These are phyloP conservation scores for Annona squamosa DNA, from an alignment of 164 flowering plant species.

Conservation along the genomic window DNA sequence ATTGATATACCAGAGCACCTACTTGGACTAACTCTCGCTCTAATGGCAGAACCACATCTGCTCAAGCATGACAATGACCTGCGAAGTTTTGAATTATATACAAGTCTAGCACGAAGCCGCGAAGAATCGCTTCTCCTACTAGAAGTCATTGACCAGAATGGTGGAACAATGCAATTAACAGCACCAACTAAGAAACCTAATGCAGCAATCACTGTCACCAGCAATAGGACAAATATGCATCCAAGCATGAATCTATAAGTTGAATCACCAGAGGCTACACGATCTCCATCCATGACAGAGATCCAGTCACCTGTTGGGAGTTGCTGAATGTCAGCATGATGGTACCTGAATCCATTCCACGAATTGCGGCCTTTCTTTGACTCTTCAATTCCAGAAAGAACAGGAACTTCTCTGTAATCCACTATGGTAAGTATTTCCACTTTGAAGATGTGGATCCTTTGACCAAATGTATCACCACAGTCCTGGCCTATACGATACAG, in stretches of 20 bases:
- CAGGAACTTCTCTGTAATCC: constrained; percentile 62
- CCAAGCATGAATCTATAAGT: constrained; percentile 44
- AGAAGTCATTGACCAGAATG: constrained; percentile 42
- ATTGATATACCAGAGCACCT: constrained; percentile 34
- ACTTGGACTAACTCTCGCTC: constrained; percentile 39
- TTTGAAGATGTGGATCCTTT: constrained; percentile 41
- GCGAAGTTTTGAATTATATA: constrained; percentile 38
- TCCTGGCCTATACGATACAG: constrained; percentile 76
- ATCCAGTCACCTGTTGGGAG: constrained; percentile 62
- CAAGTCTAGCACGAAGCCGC: constrained; percentile 38
- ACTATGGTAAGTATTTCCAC: constrained; percentile 43
- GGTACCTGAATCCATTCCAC: constrained; percentile 75
- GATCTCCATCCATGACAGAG: constrained; percentile 73
- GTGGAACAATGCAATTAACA: constrained; percentile 52
- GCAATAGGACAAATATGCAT: constrained; percentile 31
- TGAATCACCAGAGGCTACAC: constrained; percentile 65
- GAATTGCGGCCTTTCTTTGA: constrained; percentile 52
- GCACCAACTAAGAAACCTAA: constrained; percentile 57
- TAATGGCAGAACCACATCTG: constrained; percentile 30
- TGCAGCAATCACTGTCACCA: constrained; percentile 26
- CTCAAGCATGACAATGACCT: constrained; percentile 50
- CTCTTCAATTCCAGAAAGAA: constrained; percentile 39
- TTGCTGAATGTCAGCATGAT: constrained; percentile 65
- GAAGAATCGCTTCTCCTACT: constrained; percentile 43
- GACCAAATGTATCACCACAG: constrained; percentile 64